These are phyloP conservation scores for Theileria orientalis DNA, from an alignment of 169 alveolate genomes.

Conservation along the genomic window DNA sequence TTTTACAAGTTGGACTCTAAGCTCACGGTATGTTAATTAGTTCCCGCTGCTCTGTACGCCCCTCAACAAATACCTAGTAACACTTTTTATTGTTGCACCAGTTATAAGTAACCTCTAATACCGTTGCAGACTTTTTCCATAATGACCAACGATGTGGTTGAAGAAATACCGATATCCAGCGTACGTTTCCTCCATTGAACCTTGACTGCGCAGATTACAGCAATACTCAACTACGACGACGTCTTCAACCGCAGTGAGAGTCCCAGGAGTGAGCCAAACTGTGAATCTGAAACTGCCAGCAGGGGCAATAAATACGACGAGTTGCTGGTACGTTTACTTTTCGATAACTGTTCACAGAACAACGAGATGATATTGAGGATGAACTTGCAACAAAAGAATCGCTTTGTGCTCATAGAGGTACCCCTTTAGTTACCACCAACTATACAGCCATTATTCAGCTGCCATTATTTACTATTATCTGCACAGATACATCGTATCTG, in stretches of 20 bases:
- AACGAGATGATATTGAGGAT: background rate
- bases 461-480: too few species aligned
- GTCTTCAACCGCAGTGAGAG: background rate
- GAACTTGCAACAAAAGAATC: slow-evolving; percentile 36
- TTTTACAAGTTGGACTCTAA: slow-evolving; percentile 29
- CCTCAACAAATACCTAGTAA: background rate
- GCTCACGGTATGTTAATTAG: slow-evolving; percentile 24
- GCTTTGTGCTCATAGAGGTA: slow-evolving; percentile 60
- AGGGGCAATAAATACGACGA: too few species aligned
- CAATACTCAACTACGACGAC: too few species aligned
- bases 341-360: slow-evolving; percentile 20
- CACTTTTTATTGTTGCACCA: background rate
- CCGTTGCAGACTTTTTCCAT: slow-evolving; percentile 21
- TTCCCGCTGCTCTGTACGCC: background rate
- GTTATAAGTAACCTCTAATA: background rate
- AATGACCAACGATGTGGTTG: slow-evolving; percentile 13
- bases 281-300: too few species aligned
- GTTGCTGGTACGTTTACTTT: background rate
- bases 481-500: too few species aligned
- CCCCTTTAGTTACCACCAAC: too few species aligned
- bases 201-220: too few species aligned
- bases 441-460: too few species aligned
- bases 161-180: slow-evolving; percentile 23
- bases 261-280: background rate
- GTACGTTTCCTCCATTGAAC: slow-evolving; percentile 22